phyloP scores from a whole-genome alignment of 2,329 filamentous ascomycete species.

The Pseudofabraea citricarpa region DNA sequence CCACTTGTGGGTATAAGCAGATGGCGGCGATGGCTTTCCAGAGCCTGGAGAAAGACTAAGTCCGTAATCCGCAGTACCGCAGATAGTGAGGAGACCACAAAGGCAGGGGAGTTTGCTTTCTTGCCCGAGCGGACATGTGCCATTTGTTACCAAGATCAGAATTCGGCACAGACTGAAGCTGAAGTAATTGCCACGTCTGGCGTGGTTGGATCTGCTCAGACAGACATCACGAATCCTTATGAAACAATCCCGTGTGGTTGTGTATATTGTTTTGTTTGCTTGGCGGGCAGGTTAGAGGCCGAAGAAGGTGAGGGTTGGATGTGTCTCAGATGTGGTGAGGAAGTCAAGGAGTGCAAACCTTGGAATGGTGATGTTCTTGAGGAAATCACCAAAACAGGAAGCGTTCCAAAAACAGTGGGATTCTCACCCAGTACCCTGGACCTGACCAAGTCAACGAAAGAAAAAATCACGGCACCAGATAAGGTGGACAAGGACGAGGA shows the following conservation, averaged over 20 bases:
- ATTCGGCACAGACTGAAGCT: slow-evolving; percentile 65
- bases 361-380: slow-evolving; percentile 89
- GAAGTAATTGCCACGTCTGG: slow-evolving; percentile 72
- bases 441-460: slow-evolving; percentile 12
- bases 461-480: not conserved
- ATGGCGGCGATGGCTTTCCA: slow-evolving; percentile 85
- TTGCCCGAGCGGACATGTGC: slow-evolving; percentile 91
- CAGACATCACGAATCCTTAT: slow-evolving; percentile 95
- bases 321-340: slow-evolving; percentile 81
- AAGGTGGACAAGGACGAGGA: not conserved
- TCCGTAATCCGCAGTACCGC: slow-evolving; percentile 51
- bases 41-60: slow-evolving; percentile 80
- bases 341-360: slow-evolving; percentile 79
- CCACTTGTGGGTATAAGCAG: slow-evolving; percentile 91
- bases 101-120: slow-evolving; percentile 73
- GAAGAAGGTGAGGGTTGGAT: slow-evolving; percentile 94
- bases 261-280: slow-evolving; percentile 92
- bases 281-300: slow-evolving; percentile 83
- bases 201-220: slow-evolving; percentile 81
- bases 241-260: slow-evolving; percentile 85
- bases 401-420: slow-evolving; percentile 52
- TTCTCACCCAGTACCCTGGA: slow-evolving; percentile 44
- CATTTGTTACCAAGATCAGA: slow-evolving; percentile 95
- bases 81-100: slow-evolving; percentile 45
- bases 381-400: slow-evolving; percentile 30